Base-by-base conservation (phyloP, 2,329 filamentous ascomycete species). In the Pseudogymnoascus sp. region DNA sequence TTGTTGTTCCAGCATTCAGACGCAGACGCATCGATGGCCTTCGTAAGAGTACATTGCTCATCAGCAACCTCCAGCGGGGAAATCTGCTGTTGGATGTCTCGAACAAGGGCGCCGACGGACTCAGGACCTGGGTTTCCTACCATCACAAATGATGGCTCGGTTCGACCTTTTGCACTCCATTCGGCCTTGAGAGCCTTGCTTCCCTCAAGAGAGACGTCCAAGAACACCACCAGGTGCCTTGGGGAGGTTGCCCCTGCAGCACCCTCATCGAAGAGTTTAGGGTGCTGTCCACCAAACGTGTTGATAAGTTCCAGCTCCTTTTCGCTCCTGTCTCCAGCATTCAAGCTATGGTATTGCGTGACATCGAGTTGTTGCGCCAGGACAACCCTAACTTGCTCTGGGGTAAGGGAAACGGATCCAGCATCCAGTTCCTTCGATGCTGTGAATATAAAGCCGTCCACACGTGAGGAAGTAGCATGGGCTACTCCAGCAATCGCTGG, bases 351-450 rank as follows among this genome's bases (percentile, higher is more conserved):
- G 69, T 78, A 68, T 66, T 68, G 76, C 35, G 76, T 73, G 63
- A 77, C 75, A 17, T 78, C 78, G 64, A 85, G 74, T 61, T 85
- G 81, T 71, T 85, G 83, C 11, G 85, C 79, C 59, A 88, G 73
- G 69, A 88, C 78, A 65, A 87, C 78, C 70, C 82, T 79, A 64
- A 81, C 83, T 63, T 74, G 68, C 46, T 72, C 70, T 62, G 71
- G 68, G 17, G 71, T 85, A 31, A 74, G 76, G 72, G 81, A 53
- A 77, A 76, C 61, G 79, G 75, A 56, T 59, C 74, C 66, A 65
- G 72, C 64, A 71, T 64, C 67, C 68, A 70, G 67, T 67, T 67
- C 65, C 69, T 63, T 71, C 68, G 70, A 72, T 72, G 74, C 42
- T 73, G 68, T 60, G 69, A 85, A 76, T 64, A 86, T 76, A 73